These are phyloP conservation scores for Auricularia cornea DNA, from an alignment of 768 basidiomycete species.

Conservation along the genomic window DNA sequence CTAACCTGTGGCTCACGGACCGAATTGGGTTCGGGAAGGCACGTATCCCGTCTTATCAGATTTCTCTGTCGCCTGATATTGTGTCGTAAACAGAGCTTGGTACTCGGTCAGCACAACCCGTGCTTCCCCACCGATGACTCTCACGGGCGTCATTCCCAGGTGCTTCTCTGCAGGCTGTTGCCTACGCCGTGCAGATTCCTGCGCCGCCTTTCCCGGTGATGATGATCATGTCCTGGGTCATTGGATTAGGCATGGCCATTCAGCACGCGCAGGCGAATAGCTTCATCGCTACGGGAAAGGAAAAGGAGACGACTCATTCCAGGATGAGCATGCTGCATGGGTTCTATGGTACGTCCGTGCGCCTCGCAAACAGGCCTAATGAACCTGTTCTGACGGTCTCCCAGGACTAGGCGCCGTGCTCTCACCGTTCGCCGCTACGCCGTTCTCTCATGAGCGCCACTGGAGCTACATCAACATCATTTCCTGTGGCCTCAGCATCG, in stretches of 20 bases:
- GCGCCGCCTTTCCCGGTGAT: slow-evolving; percentile 60
- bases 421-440: neutral
- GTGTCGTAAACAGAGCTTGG: neutral
- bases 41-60: neutral
- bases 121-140: neutral
- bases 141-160: slow-evolving; percentile 5
- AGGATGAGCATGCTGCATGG: slow-evolving; percentile 69
- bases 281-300: slow-evolving; percentile 51
- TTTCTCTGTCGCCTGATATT: neutral
- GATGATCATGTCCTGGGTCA: slow-evolving; percentile 37
- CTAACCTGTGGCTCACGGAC: slow-evolving; percentile 4
- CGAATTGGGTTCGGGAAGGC: slow-evolving; percentile 11
- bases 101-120: neutral
- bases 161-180: slow-evolving; percentile 42
- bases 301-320: slow-evolving; percentile 44
- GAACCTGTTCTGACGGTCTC: no score
- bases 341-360: slow-evolving; percentile 39
- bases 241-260: slow-evolving; percentile 42
- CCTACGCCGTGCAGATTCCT: slow-evolving; percentile 44
- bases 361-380: neutral
- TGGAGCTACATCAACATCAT: neutral
- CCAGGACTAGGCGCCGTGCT: neutral
- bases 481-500: neutral
- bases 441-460: neutral
- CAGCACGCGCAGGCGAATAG: slow-evolving; percentile 70